A percentile compares a stretch with the other conserved stretches of the same genome.
phyloP scores from a whole-genome alignment of 1,139 yeast species.

The Kluyveromyces sp. region DNA sequence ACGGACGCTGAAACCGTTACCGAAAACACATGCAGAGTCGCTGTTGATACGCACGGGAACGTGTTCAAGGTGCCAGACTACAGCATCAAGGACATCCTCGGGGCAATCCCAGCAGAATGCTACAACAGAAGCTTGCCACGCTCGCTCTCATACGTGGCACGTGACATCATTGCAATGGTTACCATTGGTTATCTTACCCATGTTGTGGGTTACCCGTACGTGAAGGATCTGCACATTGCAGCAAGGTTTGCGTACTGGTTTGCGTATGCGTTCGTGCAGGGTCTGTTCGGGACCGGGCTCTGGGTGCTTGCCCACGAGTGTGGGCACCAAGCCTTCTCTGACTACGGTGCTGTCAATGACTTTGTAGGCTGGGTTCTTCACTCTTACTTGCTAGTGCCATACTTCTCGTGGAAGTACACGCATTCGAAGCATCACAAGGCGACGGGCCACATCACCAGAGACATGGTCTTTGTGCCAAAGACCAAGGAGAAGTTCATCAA shows the following conservation, averaged over 20 bases:
- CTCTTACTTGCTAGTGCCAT: slow-evolving; percentile 72
- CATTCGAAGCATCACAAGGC: slow-evolving; percentile 87
- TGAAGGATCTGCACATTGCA: slow-evolving; percentile 6
- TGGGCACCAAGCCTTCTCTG: slow-evolving; percentile 82
- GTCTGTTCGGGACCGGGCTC: slow-evolving; percentile 67
- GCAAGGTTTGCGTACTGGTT: slow-evolving; percentile 54
- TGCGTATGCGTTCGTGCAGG: slow-evolving; percentile 47
- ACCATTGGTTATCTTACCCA: slow-evolving; percentile 32
- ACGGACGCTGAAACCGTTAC: slow-evolving; percentile 9
- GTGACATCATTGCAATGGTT: slow-evolving; percentile 45
- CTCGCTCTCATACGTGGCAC: slow-evolving; percentile 48
- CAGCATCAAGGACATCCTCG: slow-evolving; percentile 52
- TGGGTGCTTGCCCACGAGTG: slow-evolving; percentile 91
- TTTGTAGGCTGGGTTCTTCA: slow-evolving; percentile 77
- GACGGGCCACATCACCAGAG: slow-evolving; percentile 73
- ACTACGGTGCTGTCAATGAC: slow-evolving; percentile 62
- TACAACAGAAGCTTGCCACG: slow-evolving; percentile 45
- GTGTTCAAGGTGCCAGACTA: slow-evolving; percentile 55
- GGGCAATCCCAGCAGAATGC: slow-evolving; percentile 56
- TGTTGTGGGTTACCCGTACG: slow-evolving; percentile 12
- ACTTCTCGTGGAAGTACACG: slow-evolving; percentile 77
- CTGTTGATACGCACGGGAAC: slow-evolving; percentile 49
- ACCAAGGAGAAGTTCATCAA: slow-evolving; percentile 49
- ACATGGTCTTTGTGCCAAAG: slow-evolving; percentile 76
- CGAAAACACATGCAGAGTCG: slow-evolving; percentile 27